Conservation (phyloP, 2,329 filamentous ascomycete genomes). For the Blastomyces silverae region DNA sequence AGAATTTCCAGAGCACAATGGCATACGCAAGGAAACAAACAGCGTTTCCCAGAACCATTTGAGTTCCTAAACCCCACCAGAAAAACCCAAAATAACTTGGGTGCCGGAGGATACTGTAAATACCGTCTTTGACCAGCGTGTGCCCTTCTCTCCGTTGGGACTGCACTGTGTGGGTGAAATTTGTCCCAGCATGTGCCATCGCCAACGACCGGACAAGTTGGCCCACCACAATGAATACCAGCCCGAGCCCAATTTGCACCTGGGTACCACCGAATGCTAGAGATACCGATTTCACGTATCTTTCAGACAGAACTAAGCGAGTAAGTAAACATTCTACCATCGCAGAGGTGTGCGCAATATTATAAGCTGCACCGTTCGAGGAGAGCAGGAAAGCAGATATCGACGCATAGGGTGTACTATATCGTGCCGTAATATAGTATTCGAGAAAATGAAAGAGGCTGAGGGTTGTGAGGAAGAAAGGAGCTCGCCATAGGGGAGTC, state of each 20-base stretch:
- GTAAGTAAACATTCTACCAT: conserved; percentile 59
- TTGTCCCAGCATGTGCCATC: conserved; percentile 81
- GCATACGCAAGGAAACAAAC: conserved; percentile 70
- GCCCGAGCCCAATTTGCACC: conserved; percentile 47
- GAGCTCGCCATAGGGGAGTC: conserved; percentile 51
- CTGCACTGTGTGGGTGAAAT: conserved; percentile 87
- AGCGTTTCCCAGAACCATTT: conserved; percentile 78
- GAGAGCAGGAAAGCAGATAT: conserved; percentile 74
- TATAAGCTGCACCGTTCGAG: conserved; percentile 77
- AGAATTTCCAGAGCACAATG: conserved; percentile 77
- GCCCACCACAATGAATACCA: conserved; percentile 59
- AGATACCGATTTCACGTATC: conserved; percentile 43
- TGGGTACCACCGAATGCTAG: conserved; percentile 33
- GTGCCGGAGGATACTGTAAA: conserved; percentile 72
- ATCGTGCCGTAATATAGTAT: conserved; percentile 80
- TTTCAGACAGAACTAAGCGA: conserved; percentile 29
- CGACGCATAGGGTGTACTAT: conserved; percentile 68
- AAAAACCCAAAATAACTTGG: conserved; percentile 98
- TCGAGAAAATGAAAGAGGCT: conserved; percentile 91
- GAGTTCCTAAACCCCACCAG: conserved; percentile 95
- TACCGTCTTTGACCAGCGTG: conserved; percentile 70
- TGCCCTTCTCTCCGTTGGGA: conserved; percentile 62
- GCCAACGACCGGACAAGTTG: conserved; percentile 72
- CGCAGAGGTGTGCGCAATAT: conserved; percentile 70
- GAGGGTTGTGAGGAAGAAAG: conserved; percentile 53